A percentile compares a stretch with the other conserved stretches of the same genome.
These are phyloP conservation scores for Podospora conica DNA, from an alignment of 495 filamentous ascomycete genomes.

Conservation along the genomic window DNA sequence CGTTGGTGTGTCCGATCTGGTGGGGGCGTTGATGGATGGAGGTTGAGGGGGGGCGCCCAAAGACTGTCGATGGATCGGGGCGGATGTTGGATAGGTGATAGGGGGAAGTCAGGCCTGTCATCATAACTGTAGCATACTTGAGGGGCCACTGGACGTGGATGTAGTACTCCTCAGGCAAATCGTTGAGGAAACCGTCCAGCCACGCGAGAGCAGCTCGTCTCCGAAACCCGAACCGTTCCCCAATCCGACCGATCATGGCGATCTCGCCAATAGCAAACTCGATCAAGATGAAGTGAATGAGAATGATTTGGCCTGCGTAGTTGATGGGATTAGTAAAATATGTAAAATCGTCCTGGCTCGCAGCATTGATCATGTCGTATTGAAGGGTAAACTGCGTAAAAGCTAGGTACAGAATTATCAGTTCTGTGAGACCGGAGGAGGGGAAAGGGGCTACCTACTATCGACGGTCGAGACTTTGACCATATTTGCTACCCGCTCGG, in stretches of 20 bases:
- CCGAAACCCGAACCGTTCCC: conserved; percentile 16
- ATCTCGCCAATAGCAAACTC: conserved; percentile 24
- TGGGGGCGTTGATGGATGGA: background rate
- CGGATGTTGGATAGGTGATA: background rate
- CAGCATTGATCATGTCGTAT: conserved; percentile 15
- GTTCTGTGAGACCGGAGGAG: background rate
- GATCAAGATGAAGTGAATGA: conserved; percentile 44
- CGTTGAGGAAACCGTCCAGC: conserved; percentile 12
- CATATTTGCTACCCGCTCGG: conserved; percentile 20
- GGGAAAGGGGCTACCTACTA: conserved; percentile 12
- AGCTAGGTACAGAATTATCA: conserved; percentile 10
- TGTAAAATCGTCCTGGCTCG: conserved; percentile 37
- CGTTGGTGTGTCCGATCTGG: background rate
- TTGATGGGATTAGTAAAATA: conserved; percentile 41
- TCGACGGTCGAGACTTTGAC: conserved; percentile 17
- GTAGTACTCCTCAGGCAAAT: conserved; percentile 17
- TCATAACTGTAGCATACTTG: conserved; percentile 7
- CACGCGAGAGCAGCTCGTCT: conserved; percentile 16
- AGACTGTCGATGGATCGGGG: background rate
- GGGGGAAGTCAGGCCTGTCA: background rate
- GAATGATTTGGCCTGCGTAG: conserved; percentile 37
- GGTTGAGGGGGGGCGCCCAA: background rate
- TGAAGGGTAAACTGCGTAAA: conserved; percentile 17
- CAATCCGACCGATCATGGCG: conserved; percentile 6
- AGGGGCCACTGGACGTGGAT: conserved; percentile 21